Evolutionary conservation across 129 eudicot genomes (phyloP).

Genomic region (Rutidosis leptorrhynchoides): DNA sequence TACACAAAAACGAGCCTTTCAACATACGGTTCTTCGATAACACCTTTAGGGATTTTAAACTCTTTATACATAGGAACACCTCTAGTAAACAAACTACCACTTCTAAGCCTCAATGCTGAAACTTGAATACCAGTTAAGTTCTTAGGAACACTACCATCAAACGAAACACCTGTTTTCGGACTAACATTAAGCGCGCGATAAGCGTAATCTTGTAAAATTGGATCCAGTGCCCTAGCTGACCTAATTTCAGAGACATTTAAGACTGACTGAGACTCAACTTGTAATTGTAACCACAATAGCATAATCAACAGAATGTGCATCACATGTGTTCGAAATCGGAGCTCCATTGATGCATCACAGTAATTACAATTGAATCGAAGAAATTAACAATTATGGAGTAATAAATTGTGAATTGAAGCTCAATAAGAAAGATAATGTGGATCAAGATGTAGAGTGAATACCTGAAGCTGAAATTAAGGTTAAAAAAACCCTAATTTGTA

Average conservation of each 20-base stretch:
- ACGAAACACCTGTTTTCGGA: slow-evolving; percentile 57
- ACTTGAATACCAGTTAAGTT: slow-evolving; percentile 62
- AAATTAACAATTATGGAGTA: too few relatives aligned
- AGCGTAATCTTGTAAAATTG: slow-evolving; percentile 66
- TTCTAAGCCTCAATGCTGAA: slow-evolving; percentile 72
- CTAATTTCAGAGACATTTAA: slow-evolving; percentile 2
- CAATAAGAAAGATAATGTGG: background rate
- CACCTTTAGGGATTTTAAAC: slow-evolving; percentile 55
- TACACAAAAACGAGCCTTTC: slow-evolving; percentile 73
- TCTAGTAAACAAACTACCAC: slow-evolving; percentile 57
- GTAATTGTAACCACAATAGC: slow-evolving; percentile 26
- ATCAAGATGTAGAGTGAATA: background rate
- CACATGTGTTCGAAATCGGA: slow-evolving; percentile 26
- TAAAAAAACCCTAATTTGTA: background rate
- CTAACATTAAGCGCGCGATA: slow-evolving; percentile 38
- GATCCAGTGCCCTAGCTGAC: slow-evolving; percentile 51
- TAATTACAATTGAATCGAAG: background rate
- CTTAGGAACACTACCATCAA: slow-evolving; percentile 53
- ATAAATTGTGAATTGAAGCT: background rate
- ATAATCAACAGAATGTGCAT: slow-evolving; percentile 26
- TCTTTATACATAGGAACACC: slow-evolving; percentile 57
- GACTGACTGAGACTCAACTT: slow-evolving; percentile 38
- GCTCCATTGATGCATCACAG: slow-evolving; percentile 55
- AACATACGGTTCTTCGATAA: slow-evolving; percentile 52
- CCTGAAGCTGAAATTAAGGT: background rate